Evolutionary conservation across 2,329 filamentous ascomycete genomes (phyloP).

Genomic region (Fusarium paranaense): DNA sequence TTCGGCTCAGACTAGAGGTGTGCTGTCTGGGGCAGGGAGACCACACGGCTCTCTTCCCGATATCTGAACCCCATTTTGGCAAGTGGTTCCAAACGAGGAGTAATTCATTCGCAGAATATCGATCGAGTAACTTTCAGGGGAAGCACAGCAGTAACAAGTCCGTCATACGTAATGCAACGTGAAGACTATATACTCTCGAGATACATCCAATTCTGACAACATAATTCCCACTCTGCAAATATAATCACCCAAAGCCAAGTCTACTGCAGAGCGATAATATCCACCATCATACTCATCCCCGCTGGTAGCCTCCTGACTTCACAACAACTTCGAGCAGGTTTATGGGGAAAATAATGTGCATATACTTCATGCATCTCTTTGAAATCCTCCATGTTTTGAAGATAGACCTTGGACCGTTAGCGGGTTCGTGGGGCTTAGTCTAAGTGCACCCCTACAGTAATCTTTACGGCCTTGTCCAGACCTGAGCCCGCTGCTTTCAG

Average conservation of each 20-base stretch:
- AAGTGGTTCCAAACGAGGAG: background rate
- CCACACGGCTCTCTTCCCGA: background rate
- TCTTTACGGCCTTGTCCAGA: constrained; percentile 74
- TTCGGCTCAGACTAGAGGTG: background rate
- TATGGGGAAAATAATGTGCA: background rate
- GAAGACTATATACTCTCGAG: background rate
- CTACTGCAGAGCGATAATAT: background rate
- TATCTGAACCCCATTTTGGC: background rate
- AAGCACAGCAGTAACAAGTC: background rate
- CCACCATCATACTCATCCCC: background rate
- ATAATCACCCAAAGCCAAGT: background rate
- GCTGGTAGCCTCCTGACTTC: background rate
- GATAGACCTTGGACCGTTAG: background rate
- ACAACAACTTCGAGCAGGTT: background rate
- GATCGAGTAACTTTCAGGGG: background rate
- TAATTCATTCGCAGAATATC: background rate
- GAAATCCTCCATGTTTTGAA: background rate
- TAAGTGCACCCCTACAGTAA: constrained; percentile 50
- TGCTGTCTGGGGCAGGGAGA: background rate
- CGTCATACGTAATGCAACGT: background rate
- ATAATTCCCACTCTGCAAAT: background rate
- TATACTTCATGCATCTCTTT: background rate
- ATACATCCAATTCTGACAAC: background rate
- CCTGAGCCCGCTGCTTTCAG: constrained; percentile 74
- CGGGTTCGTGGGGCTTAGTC: too few species aligned